phyloP scores from a whole-genome alignment of 495 filamentous ascomycete species.

The Xylaria bambusicola region DNA sequence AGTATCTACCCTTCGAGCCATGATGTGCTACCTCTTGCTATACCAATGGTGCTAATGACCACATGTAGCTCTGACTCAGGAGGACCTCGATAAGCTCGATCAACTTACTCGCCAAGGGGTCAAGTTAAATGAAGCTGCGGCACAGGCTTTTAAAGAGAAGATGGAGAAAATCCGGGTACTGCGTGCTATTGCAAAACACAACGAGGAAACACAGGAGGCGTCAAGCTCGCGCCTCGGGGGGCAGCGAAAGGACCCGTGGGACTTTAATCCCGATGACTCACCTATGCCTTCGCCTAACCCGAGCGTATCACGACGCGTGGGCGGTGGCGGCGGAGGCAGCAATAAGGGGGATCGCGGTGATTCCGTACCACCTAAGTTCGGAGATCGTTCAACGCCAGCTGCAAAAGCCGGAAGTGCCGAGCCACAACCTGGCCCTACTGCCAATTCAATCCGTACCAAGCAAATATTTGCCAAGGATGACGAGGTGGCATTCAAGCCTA shows the following conservation, averaged over 20 bases:
- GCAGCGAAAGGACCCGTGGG: conserved; percentile 53
- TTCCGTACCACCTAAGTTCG: conserved; percentile 46
- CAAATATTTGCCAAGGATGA: conserved; percentile 65
- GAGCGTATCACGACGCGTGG: conserved; percentile 42
- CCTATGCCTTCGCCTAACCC: conserved; percentile 64
- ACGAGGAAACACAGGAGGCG: conserved; percentile 62
- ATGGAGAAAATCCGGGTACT: conserved; percentile 51
- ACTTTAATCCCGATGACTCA: conserved; percentile 72
- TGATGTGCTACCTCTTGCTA: conserved; percentile 6
- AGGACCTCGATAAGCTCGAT: conserved; percentile 43
- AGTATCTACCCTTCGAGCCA: conserved; percentile 10
- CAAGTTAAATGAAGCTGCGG: conserved; percentile 40
- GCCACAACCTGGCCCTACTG: conserved; percentile 38
- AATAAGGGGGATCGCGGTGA: conserved; percentile 49
- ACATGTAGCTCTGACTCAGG: conserved; percentile 21
- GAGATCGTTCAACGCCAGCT: conserved; percentile 46
- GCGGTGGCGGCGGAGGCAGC: conserved; percentile 10
- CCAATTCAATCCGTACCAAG: conserved; percentile 44
- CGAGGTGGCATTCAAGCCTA: conserved; percentile 86
- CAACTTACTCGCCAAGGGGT: conserved; percentile 43
- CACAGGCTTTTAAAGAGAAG: conserved; percentile 38
- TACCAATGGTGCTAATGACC: conserved; percentile 2
- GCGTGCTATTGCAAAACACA: conserved; percentile 51
- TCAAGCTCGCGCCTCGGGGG: conserved; percentile 33
- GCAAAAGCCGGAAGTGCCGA: conserved; percentile 48